Evolutionary conservation across 208 protist genomes (phyloP).

Genomic region (Leishmania amazonensis): DNA sequence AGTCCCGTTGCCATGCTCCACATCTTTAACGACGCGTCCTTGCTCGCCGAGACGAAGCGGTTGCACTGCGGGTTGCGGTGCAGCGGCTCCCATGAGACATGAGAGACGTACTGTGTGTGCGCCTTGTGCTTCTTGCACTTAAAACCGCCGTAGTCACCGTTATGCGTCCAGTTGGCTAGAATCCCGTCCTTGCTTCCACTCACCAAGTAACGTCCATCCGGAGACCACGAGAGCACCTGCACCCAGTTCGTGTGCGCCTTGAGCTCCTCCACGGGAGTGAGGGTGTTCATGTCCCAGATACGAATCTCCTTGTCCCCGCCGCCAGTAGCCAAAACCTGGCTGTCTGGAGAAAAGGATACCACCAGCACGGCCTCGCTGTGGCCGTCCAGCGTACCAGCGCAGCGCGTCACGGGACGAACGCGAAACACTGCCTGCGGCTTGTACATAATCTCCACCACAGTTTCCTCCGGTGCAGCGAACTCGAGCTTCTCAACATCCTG

Average conservation of each 20-base stretch:
- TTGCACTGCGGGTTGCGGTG: conserved; percentile 87
- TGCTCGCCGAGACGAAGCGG: conserved; percentile 92
- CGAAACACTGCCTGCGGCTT: conserved; percentile 97
- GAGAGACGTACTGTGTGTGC: conserved; percentile 96
- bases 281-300: conserved; percentile 98
- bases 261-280: conserved; percentile 93
- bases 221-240: conserved; percentile 96
- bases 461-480: conserved; percentile 85
- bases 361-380: conserved; percentile 96
- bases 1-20: conserved; percentile 75
- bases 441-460: conserved; percentile 90
- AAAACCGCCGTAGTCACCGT: conserved; percentile 75
- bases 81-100: conserved; percentile 96
- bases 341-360: conserved; percentile 95
- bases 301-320: conserved; percentile 97
- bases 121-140: conserved; percentile 86
- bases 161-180: conserved; percentile 93
- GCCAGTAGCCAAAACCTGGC: conserved; percentile 92
- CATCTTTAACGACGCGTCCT: conserved; percentile 93
- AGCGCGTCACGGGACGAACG: conserved; percentile 95
- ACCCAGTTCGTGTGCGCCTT: conserved; percentile 96
- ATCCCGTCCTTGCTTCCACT: conserved; percentile 95
- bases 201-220: conserved; percentile 92
- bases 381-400: conserved; percentile 91
- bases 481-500: conserved; percentile 80